Base-by-base conservation (phyloP, 2,329 filamentous ascomycete species). In the Fusarium chuoi region DNA sequence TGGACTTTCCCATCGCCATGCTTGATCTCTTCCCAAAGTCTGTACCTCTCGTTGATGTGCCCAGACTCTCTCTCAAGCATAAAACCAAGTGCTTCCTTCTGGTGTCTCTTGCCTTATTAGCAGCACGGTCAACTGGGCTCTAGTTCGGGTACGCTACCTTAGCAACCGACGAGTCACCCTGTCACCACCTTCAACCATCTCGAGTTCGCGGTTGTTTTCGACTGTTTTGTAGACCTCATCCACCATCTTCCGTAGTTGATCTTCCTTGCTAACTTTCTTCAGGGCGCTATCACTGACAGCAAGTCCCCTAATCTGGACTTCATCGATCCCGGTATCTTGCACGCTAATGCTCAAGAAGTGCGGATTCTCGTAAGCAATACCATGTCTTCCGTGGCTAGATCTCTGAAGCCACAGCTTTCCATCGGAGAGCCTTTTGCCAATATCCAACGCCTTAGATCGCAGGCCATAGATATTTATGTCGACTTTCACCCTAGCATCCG, bases 111-210 rank as follows among this genome's bases (percentile, higher is more conserved):
- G 4, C 1, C 7, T 0, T 33, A 18, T 67, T 13, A 66, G 44
- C 1, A 5, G 4, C 6, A 1, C 3, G 0, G 1, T 2, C 3
- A 10, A 15, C 2, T 13, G 3, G 1, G 4, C 2, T 1, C 2
- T 26, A 7, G 1, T 7, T 6, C 2, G 12, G 13, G 4, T 7
- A 35, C 3, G 4, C 9, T 10, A 62, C 65, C 36, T 62, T 3
- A 68, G 33, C 5, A 68, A 30, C 10, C 49, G 24, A 2, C 10
- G 65, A 1, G 55, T 68, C 3, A 68, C 65, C 1, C 46, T 24
- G 1, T 62, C 63, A 1, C 65, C 63, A 26, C 65, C 65, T 49
- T 68, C 65, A 5, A 68, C 46, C 14, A 62, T 28, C 7, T 68
- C 54, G 0, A 68, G 9, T 6, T 68, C 55, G 3, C 64, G 46